Evolutionary conservation across 23 red algal genomes (phyloP).

Genomic region (Gracilaria domingensis): DNA sequence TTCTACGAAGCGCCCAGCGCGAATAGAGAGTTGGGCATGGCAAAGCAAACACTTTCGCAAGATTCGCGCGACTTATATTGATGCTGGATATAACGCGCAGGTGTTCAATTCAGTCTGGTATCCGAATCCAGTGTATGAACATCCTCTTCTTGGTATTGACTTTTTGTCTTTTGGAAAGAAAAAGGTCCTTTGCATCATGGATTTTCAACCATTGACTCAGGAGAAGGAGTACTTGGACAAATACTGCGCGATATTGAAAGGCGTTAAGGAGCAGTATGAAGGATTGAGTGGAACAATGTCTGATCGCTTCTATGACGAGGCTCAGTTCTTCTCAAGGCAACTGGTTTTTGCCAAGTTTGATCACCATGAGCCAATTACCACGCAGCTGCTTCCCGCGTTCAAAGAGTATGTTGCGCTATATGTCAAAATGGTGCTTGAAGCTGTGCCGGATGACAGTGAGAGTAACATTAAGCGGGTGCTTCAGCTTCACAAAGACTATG

Average conservation of each 20-base stretch:
- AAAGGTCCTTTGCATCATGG: conserved; percentile 88
- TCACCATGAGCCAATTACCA: conserved; percentile 68
- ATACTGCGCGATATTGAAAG: conserved; percentile 68
- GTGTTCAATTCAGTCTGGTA: conserved; percentile 98
- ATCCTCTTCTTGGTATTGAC: conserved; percentile 92
- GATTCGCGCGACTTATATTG: conserved; percentile 94
- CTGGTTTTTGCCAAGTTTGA: conserved; percentile 94
- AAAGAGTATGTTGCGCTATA: conserved; percentile 78
- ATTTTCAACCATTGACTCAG: conserved; percentile 89
- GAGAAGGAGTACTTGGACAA: conserved; percentile 79
- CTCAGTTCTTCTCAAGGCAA: conserved; percentile 90
- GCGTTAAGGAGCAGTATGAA: conserved; percentile 78
- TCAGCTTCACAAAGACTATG: conserved; percentile 78
- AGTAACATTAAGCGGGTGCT: conserved; percentile 25
- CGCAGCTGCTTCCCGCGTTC: conserved; percentile 85
- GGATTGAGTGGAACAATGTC: conserved; percentile 86
- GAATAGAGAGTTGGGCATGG: conserved; percentile 88
- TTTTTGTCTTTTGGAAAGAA: conserved; percentile 93
- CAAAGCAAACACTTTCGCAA: conserved; percentile 74
- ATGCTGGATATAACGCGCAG: conserved; percentile 84
- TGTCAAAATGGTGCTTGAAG: conserved; percentile 52
- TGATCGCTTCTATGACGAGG: conserved; percentile 88
- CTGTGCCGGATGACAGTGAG: conserved; percentile 42
- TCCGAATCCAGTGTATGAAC: conserved; percentile 74
- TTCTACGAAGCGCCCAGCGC: conserved; percentile 57